These are phyloP conservation scores for Wallemia hederae DNA, from an alignment of 1,284 basidiomycete species.

Conservation along the genomic window DNA sequence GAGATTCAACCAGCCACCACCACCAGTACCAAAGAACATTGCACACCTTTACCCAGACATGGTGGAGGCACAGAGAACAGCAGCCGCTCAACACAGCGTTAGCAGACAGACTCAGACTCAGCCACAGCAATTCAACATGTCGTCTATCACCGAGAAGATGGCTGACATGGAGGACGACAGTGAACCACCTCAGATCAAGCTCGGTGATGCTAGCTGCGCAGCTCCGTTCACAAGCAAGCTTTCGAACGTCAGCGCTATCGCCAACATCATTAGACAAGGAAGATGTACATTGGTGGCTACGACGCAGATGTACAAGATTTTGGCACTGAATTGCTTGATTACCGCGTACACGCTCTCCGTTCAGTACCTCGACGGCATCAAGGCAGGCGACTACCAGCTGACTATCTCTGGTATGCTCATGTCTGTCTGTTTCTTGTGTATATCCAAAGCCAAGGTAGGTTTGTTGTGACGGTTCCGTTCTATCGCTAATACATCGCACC, in stretches of 20 bases:
- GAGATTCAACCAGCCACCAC: conserved; percentile 66
- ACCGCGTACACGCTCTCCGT: conserved; percentile 85
- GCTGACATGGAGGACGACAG: conserved; percentile 74
- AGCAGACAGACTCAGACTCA: conserved; percentile 45
- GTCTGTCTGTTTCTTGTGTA: conserved; percentile 89
- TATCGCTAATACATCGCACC: neutral
- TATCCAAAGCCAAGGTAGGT: conserved; percentile 71
- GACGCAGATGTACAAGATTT: conserved; percentile 95
- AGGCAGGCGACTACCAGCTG: conserved; percentile 86
- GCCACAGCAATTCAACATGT: conserved; percentile 45
- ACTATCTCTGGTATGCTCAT: conserved; percentile 81
- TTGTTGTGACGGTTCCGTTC: no score
- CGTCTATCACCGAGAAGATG: conserved; percentile 58
- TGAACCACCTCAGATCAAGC: conserved; percentile 82
- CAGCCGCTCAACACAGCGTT: conserved; percentile 28
- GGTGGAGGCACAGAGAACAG: conserved; percentile 60
- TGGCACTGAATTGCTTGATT: conserved; percentile 81
- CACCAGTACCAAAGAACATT: conserved; percentile 51
- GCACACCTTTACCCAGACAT: conserved; percentile 60
- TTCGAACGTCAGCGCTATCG: conserved; percentile 74
- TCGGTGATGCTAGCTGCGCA: conserved; percentile 82
- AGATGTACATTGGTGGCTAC: conserved; percentile 87
- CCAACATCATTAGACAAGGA: conserved; percentile 83
- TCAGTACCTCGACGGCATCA: conserved; percentile 87
- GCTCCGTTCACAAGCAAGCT: conserved; percentile 90